phyloP scores from a whole-genome alignment of 805 yeast species.

The Kluyveromyces siamensis region DNA sequence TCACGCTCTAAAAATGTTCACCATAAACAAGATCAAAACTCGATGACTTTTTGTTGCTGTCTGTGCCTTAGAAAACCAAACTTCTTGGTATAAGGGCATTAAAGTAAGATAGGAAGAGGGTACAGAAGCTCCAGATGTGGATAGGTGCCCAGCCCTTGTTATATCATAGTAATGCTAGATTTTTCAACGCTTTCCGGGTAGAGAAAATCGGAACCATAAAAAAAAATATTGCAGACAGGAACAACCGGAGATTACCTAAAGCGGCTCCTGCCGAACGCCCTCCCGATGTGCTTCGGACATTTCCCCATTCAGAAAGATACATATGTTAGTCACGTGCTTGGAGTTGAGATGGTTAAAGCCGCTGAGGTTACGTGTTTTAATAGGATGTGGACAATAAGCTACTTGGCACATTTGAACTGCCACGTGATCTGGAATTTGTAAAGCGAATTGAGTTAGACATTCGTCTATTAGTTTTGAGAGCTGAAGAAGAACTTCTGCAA shows the following conservation, averaged over 20 bases:
- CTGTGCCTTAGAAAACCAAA: not conserved
- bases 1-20: not conserved
- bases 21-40: not conserved
- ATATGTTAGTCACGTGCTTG: not conserved
- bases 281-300: not conserved
- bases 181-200: not conserved
- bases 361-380: too few relatives aligned
- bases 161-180: not conserved
- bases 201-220: not conserved
- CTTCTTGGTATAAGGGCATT: not conserved
- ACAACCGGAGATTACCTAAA: not conserved
- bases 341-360: not conserved
- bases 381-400: not conserved
- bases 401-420: not conserved
- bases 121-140: not conserved
- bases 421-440: constrained; percentile 1
- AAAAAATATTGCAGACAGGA: not conserved
- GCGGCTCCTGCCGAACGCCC: not conserved
- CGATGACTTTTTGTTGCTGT: not conserved
- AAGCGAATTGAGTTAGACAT: not conserved
- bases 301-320: not conserved
- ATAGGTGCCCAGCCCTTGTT: not conserved
- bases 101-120: too few relatives aligned
- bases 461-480: not conserved
- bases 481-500: not conserved